A percentile compares a stretch with the other conserved stretches of the same genome.
Conservation (phyloP, 352 stramenopile genomes). For the Pythium utonaiense region DNA sequence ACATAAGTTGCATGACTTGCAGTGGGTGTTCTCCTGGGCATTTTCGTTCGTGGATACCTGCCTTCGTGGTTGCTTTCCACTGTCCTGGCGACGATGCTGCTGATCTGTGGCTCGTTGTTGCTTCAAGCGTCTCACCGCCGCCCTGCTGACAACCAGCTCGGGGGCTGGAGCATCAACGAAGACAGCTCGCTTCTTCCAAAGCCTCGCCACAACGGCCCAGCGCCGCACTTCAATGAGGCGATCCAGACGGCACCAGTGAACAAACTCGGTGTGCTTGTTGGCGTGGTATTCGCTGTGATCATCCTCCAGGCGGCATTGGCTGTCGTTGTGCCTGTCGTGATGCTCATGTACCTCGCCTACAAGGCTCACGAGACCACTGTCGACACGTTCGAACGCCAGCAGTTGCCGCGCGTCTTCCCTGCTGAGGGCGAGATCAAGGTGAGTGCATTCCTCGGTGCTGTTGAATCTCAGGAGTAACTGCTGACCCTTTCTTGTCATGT, state of each 20-base stretch:
- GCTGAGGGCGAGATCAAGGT: slow-evolving; percentile 23
- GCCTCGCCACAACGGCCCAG: background rate
- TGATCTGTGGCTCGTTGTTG: slow-evolving; percentile 23
- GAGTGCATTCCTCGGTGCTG: background rate
- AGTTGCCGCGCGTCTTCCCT: slow-evolving; percentile 13
- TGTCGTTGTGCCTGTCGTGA: slow-evolving; percentile 17
- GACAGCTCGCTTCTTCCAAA: slow-evolving; percentile 12
- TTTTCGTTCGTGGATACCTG: slow-evolving; percentile 15
- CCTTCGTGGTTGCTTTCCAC: slow-evolving; percentile 20
- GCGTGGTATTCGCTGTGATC: slow-evolving; percentile 15
- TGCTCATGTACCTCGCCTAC: slow-evolving; percentile 24
- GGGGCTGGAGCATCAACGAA: slow-evolving; percentile 23
- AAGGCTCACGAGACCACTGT: slow-evolving; percentile 21
- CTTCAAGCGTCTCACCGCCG: slow-evolving; percentile 22
- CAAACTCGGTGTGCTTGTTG: slow-evolving; percentile 20
- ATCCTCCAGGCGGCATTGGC: slow-evolving; percentile 20
- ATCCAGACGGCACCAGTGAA: slow-evolving; percentile 13
- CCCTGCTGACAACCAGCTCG: background rate
- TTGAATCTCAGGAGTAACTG: background rate
- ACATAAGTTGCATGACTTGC: background rate
- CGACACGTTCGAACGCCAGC: slow-evolving; percentile 18
- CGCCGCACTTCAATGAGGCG: slow-evolving; percentile 15
- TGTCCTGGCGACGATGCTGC: slow-evolving; percentile 13
- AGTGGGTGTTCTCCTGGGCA: slow-evolving; percentile 20
- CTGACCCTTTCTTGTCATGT: background rate